A percentile compares a stretch with the other conserved stretches of the same genome.
Evolutionary conservation across 768 basidiomycete genomes (phyloP).

Genomic region (Tricholoma bakamatsutake): DNA sequence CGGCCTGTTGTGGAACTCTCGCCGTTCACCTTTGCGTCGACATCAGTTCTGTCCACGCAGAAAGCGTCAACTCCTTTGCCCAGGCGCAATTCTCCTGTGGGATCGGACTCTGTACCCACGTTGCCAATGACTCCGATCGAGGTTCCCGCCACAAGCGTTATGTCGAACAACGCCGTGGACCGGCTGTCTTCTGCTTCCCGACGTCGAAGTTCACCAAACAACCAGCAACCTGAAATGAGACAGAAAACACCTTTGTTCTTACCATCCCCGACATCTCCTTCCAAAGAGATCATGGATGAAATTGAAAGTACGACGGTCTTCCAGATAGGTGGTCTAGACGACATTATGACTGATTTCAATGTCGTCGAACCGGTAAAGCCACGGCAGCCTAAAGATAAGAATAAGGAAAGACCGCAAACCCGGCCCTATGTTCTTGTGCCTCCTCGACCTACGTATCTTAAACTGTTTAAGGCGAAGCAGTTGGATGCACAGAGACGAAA

Average conservation of each 20-base stretch:
- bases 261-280: constrained; percentile 38
- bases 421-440: constrained; percentile 27
- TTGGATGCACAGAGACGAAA: constrained; percentile 1
- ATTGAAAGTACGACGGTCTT: background rate
- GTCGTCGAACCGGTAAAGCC: background rate
- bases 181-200: background rate
- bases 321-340: background rate
- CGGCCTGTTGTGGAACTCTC: background rate
- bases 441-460: constrained; percentile 24
- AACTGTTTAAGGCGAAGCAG: constrained; percentile 6
- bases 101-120: background rate
- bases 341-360: background rate
- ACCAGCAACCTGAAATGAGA: background rate
- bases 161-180: background rate
- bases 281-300: background rate
- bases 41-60: background rate
- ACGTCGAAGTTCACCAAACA: background rate
- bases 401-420: background rate
- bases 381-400: background rate
- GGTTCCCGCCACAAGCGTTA: background rate
- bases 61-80: background rate
- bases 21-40: background rate
- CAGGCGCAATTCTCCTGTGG: background rate
- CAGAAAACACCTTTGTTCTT: constrained; percentile 40
- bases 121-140: background rate